These are phyloP conservation scores for Mortierella claussenii DNA, from an alignment of 192 early-diverging fungal genomes.

Conservation along the genomic window DNA sequence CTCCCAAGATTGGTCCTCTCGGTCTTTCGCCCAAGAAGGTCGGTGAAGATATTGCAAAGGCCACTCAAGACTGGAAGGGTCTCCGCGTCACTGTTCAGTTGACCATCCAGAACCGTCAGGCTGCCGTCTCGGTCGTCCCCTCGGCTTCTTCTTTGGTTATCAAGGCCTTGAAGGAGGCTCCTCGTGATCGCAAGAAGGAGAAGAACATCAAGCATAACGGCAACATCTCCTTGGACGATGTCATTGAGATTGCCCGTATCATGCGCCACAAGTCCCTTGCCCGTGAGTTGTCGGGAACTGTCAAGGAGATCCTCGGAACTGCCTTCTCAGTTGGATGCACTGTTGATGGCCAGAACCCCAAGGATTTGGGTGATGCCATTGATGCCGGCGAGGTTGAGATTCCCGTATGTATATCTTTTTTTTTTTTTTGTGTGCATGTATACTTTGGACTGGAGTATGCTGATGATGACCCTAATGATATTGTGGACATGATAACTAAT, in stretches of 20 bases:
- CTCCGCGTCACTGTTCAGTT: constrained; percentile 98
- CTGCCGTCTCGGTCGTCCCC: constrained; percentile 95
- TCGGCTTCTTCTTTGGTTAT: constrained; percentile 97
- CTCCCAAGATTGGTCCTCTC: constrained; percentile 99
- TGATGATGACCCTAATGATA: neutral
- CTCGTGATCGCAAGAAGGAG: constrained; percentile 99
- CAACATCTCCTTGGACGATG: constrained; percentile 93
- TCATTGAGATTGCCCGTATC: constrained; percentile 95
- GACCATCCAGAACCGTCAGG: constrained; percentile 99
- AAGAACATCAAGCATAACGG: constrained; percentile 99
- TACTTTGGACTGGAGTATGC: neutral
- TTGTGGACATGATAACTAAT: neutral
- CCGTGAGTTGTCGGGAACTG: constrained; percentile 93
- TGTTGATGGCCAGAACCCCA: constrained; percentile 95
- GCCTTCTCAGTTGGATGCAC: constrained; percentile 97
- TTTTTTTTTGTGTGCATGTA: neutral
- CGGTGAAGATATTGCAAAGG: constrained; percentile 99
- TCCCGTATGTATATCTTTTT: constrained; percentile 36
- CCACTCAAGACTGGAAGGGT: constrained; percentile 99
- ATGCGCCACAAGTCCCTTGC: constrained; percentile 96
- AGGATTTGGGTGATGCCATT: constrained; percentile 87
- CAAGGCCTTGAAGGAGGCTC: constrained; percentile 96
- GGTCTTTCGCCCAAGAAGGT: constrained; percentile 99
- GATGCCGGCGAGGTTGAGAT: constrained; percentile 86
- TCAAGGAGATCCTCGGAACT: constrained; percentile 97